Conservation (phyloP, 768 basidiomycete genomes). For the Leucocoprinus sp. region DNA sequence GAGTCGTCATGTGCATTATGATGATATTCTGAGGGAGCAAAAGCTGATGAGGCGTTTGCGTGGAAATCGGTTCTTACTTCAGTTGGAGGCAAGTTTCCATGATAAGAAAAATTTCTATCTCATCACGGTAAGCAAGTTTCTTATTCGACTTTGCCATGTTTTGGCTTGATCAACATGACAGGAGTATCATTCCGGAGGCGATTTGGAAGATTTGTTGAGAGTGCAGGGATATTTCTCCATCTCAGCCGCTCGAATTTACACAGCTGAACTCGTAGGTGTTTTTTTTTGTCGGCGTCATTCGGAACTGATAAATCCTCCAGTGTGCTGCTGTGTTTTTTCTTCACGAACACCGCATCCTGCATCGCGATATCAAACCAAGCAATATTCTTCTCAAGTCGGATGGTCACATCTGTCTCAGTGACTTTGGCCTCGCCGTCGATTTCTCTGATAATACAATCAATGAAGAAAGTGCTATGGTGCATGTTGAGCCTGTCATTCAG, state of each 20-base stretch:
- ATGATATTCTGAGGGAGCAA: slow-evolving; percentile 15
- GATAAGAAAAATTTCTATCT: slow-evolving; percentile 16
- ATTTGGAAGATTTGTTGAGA: slow-evolving; percentile 11
- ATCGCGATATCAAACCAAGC: slow-evolving; percentile 16
- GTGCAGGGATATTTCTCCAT: slow-evolving; percentile 5
- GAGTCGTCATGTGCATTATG: slow-evolving; percentile 6
- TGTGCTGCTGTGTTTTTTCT: slow-evolving; percentile 13
- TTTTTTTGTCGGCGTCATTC: not conserved
- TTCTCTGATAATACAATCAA: slow-evolving; percentile 6
- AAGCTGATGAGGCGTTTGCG: slow-evolving; percentile 13
- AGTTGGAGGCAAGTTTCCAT: slow-evolving; percentile 16
- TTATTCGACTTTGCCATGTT: not conserved
- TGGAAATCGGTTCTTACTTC: slow-evolving; percentile 11
- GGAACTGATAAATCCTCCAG: slow-evolving; percentile 3
- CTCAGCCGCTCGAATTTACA: slow-evolving; percentile 13
- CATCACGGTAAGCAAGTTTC: slow-evolving; percentile 11
- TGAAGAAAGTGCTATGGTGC: not conserved
- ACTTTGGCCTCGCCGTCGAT: slow-evolving; percentile 15
- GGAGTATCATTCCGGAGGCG: slow-evolving; percentile 14
- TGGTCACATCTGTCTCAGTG: slow-evolving; percentile 16
- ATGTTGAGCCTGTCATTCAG: slow-evolving; percentile 9
- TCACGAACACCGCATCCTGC: slow-evolving; percentile 12
- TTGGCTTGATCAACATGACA: not conserved
- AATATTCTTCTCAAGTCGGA: slow-evolving; percentile 15
- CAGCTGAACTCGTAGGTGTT: slow-evolving; percentile 12